phyloP scores from a whole-genome alignment of 83 land plant species.

The Diphasiastrum complanatum region DNA sequence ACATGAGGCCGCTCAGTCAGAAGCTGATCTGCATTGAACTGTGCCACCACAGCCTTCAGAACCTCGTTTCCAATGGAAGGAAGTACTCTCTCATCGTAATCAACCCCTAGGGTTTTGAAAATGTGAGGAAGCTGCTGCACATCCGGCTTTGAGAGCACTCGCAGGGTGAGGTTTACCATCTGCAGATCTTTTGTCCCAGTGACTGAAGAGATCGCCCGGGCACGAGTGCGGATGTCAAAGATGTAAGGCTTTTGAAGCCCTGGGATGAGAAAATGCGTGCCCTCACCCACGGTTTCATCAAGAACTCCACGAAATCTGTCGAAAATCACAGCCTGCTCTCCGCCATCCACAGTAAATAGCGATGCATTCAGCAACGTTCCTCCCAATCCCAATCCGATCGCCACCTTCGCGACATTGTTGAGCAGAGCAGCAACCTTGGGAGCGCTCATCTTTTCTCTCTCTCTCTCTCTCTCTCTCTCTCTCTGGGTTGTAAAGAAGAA shows the following conservation, averaged over 20 bases:
- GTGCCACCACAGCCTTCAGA: conserved; percentile 83
- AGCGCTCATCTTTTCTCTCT: conserved; percentile 27
- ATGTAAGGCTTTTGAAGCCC: conserved; percentile 77
- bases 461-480: too few species aligned
- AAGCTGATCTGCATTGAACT: conserved; percentile 93
- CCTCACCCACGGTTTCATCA: conserved; percentile 67
- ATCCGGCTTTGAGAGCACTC: conserved; percentile 74
- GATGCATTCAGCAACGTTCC: conserved; percentile 50
- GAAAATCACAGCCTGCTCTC: conserved; percentile 77
- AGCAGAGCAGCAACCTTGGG: conserved; percentile 53
- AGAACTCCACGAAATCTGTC: conserved; percentile 82
- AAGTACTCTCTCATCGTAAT: conserved; percentile 84
- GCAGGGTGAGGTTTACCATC: conserved; percentile 85
- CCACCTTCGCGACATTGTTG: conserved; percentile 54
- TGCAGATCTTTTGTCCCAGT: conserved; percentile 94
- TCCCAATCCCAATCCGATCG: conserved; percentile 56
- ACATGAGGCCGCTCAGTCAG: conserved; percentile 82
- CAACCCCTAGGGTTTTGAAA: conserved; percentile 64
- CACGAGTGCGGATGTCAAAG: conserved; percentile 77
- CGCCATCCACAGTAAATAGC: conserved; percentile 87
- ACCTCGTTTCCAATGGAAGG: conserved; percentile 94
- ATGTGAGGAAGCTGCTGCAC: conserved; percentile 47
- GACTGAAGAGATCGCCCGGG: conserved; percentile 71
- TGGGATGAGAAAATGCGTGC: conserved; percentile 80
- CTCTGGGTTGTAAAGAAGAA: too few species aligned